Percentiles rank a stretch among this genome's conserved stretches.
Evolutionary conservation across 116 monocot genomes (phyloP).

Genomic region (Zostera marina): DNA sequence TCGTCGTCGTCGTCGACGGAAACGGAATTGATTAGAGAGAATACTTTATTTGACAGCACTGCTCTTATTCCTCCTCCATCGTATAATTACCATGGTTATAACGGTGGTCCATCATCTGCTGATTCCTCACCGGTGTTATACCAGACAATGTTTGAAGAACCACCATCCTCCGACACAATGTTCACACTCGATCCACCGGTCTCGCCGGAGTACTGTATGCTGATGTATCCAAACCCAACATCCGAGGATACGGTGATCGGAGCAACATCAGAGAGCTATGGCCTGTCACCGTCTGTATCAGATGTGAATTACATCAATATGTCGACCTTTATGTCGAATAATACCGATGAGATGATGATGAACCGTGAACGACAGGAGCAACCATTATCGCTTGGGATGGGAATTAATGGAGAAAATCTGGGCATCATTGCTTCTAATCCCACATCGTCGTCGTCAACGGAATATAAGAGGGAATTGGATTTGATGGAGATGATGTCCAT

Average conservation of each 20-base stretch:
- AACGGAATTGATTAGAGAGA: no score
- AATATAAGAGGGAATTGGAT: slow-evolving; percentile 7
- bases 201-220: neutral
- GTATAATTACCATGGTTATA: no score
- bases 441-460: neutral
- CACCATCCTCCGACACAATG: neutral
- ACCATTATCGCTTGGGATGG: neutral
- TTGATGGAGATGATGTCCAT: slow-evolving; percentile 16
- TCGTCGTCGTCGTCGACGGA: neutral
- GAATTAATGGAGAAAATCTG: neutral
- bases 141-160: neutral
- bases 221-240: neutral
- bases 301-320: no score
- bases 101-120: neutral
- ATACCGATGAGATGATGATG: neutral
- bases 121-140: neutral
- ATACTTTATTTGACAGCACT: no score
- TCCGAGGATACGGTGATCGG: neutral
- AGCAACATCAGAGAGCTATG: neutral
- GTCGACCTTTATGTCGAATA: slow-evolving; percentile 6
- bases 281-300: neutral
- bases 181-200: neutral
- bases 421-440: neutral
- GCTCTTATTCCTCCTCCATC: no score
- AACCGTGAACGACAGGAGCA: neutral